These are phyloP conservation scores for Trichosporon sp. DNA, from an alignment of 1,284 basidiomycete species.

Conservation along the genomic window DNA sequence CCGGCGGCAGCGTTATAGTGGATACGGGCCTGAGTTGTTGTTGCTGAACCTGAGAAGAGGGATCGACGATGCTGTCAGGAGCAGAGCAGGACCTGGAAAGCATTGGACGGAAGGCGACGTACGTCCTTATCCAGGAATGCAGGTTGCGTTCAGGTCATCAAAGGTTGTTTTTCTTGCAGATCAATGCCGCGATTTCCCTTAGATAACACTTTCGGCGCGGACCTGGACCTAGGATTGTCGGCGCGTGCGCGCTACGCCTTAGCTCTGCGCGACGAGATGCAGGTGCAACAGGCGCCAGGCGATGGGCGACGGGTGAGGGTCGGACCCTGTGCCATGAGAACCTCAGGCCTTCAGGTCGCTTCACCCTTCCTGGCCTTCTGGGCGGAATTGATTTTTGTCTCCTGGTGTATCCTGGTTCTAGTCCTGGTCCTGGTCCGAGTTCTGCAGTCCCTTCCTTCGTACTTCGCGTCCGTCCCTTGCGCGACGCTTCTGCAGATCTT, in stretches of 20 bases:
- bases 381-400: constrained; percentile 1
- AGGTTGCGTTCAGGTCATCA: background rate
- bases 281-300: background rate
- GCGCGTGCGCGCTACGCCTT: background rate
- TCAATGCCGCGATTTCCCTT: constrained; percentile 6
- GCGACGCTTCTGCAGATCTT: background rate
- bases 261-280: constrained; percentile 4
- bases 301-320: background rate
- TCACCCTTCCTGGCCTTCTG: too few species aligned
- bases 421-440: too few species aligned
- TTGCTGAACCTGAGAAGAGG: background rate
- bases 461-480: too few species aligned
- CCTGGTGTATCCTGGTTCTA: background rate
- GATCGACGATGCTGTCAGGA: constrained; percentile 8
- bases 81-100: background rate
- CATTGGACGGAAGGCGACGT: background rate
- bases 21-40: background rate
- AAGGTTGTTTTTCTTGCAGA: background rate
- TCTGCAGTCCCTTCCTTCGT: background rate
- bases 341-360: background rate
- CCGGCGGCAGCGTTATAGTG: background rate
- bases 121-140: constrained; percentile 1
- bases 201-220: constrained; percentile 4
- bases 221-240: background rate
- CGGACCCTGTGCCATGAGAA: constrained; percentile 14